Base-by-base conservation (phyloP, 371 early-diverging fungal species). In the Mucor piriformis region DNA sequence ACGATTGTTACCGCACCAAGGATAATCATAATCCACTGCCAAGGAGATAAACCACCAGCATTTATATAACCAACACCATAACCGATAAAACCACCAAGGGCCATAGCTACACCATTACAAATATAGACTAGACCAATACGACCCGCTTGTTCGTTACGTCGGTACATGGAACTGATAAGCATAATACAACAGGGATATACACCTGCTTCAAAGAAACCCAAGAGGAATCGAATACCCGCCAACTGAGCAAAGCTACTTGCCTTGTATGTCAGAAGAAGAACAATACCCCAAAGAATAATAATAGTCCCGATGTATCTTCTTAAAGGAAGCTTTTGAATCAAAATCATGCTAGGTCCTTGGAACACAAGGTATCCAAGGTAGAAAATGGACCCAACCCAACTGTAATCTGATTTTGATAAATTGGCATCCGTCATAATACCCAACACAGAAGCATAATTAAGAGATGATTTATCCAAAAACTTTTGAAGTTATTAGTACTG, bases 1-100 rank as follows among this genome's bases (percentile, higher is more conserved):
- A 69, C 23, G 16, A 58, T 38, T 8, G 72, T 76, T 12, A 54
- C 29, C 7, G 50, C 33, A 18, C 77, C 74, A 1, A 73, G 59
- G 27, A 76, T 73, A 46, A 76, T 60, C 77, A 76, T 76, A 33
- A 71, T 66, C 76, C 88, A 88, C 67, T 77, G 74, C 88, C 90
- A 88, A 5, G 66, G 54, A 23, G 48, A 25, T n/a, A 86, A 59
- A 13, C 69, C 72, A 13, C 58, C 64, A 33, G 61, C 64, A n/a
- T 72, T 57, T 57, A 89, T 83, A 25, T 72, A 57, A 13, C 60
- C 71, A 48, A 90, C 74, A 12, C 83, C 88, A 34, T 84, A 82
- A 7, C 85, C 77, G 4, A 86, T 71, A 3, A 86, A 76, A 0
- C 87, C 90, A 61, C 86, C 88, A 32, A 88, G 72, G 29, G 78